Conservation (phyloP, 192 early-diverging fungal genomes). For the Podochytrium sp. region DNA sequence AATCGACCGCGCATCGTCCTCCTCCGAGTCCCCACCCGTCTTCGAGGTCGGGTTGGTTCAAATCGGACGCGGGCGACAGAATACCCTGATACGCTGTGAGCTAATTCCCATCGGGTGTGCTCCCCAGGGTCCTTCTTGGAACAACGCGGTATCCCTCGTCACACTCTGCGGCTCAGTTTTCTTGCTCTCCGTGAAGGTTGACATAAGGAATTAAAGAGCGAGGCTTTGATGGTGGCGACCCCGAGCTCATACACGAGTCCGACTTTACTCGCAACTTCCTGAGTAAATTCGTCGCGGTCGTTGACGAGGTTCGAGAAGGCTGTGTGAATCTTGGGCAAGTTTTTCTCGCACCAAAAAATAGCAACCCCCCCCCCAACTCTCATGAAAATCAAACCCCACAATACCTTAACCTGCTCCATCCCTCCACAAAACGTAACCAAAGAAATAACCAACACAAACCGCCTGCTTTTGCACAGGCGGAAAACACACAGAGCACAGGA, state of each 20-base stretch:
- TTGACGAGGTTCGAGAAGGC: slow-evolving; percentile 75
- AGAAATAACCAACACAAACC: slow-evolving; percentile 76
- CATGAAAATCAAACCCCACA: too few species aligned
- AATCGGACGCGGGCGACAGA: slow-evolving; percentile 83
- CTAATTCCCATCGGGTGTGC: slow-evolving; percentile 74
- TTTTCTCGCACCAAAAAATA: not conserved
- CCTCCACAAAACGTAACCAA: slow-evolving; percentile 72
- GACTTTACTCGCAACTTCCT: slow-evolving; percentile 85
- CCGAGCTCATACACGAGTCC: slow-evolving; percentile 82
- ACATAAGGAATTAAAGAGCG: slow-evolving; percentile 76
- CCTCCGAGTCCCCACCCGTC: slow-evolving; percentile 80
- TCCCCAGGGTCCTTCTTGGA: slow-evolving; percentile 70
- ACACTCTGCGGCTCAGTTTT: slow-evolving; percentile 57
- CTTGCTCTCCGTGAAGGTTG: slow-evolving; percentile 74
- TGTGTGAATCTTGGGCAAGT: slow-evolving; percentile 61
- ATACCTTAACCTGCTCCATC: slow-evolving; percentile 32
- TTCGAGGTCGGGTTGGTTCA: slow-evolving; percentile 91
- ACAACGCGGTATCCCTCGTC: slow-evolving; percentile 73
- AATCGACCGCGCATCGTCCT: slow-evolving; percentile 72
- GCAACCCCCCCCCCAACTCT: not conserved
- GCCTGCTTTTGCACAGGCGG: slow-evolving; percentile 66
- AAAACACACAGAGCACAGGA: too few species aligned
- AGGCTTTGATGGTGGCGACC: slow-evolving; percentile 64
- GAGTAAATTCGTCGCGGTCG: slow-evolving; percentile 86
- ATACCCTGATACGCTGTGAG: slow-evolving; percentile 61